A percentile compares a stretch with the other conserved stretches of the same genome.
These are phyloP conservation scores for Cryptosporidium sp. DNA, from an alignment of 169 alveolate species.

Conservation along the genomic window DNA sequence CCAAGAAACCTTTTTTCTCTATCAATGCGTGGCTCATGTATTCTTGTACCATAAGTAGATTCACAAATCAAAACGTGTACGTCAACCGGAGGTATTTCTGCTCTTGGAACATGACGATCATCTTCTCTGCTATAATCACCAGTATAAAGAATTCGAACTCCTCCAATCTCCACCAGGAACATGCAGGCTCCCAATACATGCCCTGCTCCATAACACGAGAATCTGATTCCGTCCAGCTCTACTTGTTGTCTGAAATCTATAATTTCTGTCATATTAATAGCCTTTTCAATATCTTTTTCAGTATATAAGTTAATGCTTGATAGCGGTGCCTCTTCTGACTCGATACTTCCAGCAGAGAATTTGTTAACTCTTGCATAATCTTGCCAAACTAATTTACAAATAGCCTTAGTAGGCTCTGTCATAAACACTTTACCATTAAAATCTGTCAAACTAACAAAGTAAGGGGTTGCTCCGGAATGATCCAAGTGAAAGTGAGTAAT, in stretches of 20 bases:
- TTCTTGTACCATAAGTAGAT: slow-evolving; percentile 96
- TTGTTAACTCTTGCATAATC: slow-evolving; percentile 92
- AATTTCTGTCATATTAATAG: slow-evolving; percentile 89
- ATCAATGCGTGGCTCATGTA: slow-evolving; percentile 95
- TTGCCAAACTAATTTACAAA: slow-evolving; percentile 93
- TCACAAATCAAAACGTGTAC: slow-evolving; percentile 97
- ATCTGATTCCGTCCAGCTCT: slow-evolving; percentile 90
- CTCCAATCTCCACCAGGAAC: slow-evolving; percentile 97
- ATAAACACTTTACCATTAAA: slow-evolving; percentile 92
- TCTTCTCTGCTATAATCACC: slow-evolving; percentile 98
- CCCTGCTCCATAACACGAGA: slow-evolving; percentile 97
- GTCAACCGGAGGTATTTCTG: slow-evolving; percentile 94
- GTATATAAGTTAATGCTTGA: slow-evolving; percentile 86
- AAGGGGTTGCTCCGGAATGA: slow-evolving; percentile 98
- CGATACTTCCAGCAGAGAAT: slow-evolving; percentile 33
- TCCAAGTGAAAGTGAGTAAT: slow-evolving; percentile 98
- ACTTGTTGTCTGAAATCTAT: slow-evolving; percentile 94
- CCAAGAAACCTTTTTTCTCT: slow-evolving; percentile 93
- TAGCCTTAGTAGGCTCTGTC: slow-evolving; percentile 97
- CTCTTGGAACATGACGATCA: slow-evolving; percentile 95
- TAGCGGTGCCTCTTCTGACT: slow-evolving; percentile 68
- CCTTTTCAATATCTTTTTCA: slow-evolving; percentile 91
- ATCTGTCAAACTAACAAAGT: slow-evolving; percentile 92
- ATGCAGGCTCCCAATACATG: slow-evolving; percentile 99
- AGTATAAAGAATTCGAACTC: slow-evolving; percentile 96